Conservation (phyloP, 2,329 filamentous ascomycete genomes). For the Trichophyton benhamiae region DNA sequence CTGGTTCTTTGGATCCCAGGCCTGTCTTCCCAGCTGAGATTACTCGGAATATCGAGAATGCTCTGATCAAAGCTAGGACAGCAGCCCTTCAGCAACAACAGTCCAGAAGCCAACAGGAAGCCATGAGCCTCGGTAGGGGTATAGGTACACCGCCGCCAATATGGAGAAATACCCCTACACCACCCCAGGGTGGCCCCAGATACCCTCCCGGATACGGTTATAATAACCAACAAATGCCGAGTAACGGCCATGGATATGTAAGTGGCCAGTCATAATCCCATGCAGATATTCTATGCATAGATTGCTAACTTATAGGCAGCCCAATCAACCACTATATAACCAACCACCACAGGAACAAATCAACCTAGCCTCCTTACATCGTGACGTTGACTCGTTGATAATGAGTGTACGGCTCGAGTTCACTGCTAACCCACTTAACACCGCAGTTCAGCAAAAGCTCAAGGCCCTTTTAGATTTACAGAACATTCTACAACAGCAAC, state of each 20-base stretch:
- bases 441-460: slow-evolving; percentile 62
- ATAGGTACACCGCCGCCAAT: slow-evolving; percentile 39
- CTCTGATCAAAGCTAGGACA: slow-evolving; percentile 68
- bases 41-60: slow-evolving; percentile 84
- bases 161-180: slow-evolving; percentile 63
- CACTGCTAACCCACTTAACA: slow-evolving; percentile 63
- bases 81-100: slow-evolving; percentile 39
- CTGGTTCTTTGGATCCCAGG: slow-evolving; percentile 80
- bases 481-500: slow-evolving; percentile 62
- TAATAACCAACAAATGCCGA: slow-evolving; percentile 11
- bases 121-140: slow-evolving; percentile 41
- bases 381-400: slow-evolving; percentile 72
- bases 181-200: slow-evolving; percentile 42
- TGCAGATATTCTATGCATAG: not conserved
- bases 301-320: not conserved
- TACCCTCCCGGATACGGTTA: slow-evolving; percentile 22
- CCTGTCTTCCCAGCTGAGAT: slow-evolving; percentile 83
- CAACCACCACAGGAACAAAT: slow-evolving; percentile 23
- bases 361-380: slow-evolving; percentile 61
- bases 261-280: slow-evolving; percentile 8
- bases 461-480: slow-evolving; percentile 79
- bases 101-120: slow-evolving; percentile 43
- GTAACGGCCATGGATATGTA: slow-evolving; percentile 21
- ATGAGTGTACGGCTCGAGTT: slow-evolving; percentile 59
- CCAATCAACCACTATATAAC: slow-evolving; percentile 1